Base-by-base conservation (phyloP, 352 stramenopile genomes). In the Phytophthora colocasiae region DNA sequence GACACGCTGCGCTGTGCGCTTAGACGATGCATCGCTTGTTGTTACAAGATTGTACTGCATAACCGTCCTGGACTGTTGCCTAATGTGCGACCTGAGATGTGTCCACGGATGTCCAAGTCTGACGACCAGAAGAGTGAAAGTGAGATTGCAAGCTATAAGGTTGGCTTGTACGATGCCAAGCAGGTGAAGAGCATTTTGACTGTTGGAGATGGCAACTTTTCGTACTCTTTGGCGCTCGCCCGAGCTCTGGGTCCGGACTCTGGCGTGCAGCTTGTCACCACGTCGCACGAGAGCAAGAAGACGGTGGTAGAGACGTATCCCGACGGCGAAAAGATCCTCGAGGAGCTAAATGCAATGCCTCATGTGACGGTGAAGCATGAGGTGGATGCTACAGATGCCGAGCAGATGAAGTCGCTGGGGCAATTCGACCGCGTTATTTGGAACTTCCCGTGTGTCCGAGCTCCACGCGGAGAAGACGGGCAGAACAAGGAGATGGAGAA, bases 191-290 rank as follows among this genome's bases (percentile, higher is more conserved):
- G 74, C 15, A 80, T 98, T 2, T 66, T 98, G 31, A 98, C 93
- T 0, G 83, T 99, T 2, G 97, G 97, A 14, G 97, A 99, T 71
- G 97, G 97, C 44, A 97, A 99, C 81, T 98, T 99, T 58, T 97
- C 95, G 3, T 99, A 97, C 75, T 98, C 95, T 26, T 71, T 98
- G 36, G 93, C 93, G 38, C 73, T 98, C 3, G 86, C 93, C 7
- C 77, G 84, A 31, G 77, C 78, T 39, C 79, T 96, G 36, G 50
- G 61, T 34, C 34, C 40, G 2, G 56, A 66, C 17, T 56, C 65
- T 6, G 49, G 52, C 10, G 76, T 87, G 17, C 58, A 79, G 69
- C 54, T 99, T 3, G 80, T 98, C 0, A 86, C 91, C 9, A 98
- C 96, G 43, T 98, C 92, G 38, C 97, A 98, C 53, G 95, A 99